Base-by-base conservation (phyloP, 768 basidiomycete genomes). In the Rhodotorula taiwanensis region DNA sequence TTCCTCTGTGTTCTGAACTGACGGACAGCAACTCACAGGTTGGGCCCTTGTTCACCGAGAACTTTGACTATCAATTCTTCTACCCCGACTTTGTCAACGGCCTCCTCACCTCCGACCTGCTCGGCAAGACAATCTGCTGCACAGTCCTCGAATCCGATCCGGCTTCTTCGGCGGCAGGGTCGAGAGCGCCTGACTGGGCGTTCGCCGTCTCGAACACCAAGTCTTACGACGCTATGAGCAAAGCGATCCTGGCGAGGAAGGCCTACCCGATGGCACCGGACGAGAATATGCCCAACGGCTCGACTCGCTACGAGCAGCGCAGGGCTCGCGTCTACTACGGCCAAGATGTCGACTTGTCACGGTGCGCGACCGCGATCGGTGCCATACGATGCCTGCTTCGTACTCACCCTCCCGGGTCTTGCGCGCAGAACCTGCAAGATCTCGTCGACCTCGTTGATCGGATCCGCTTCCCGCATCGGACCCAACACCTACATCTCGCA, bases 211-310 rank as follows among this genome's bases (percentile, higher is more conserved):
- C 86, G 73, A 93, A 99, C 72, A 92, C 92, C 5, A 85, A 84
- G 72, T 89, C 87, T 69, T 97, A 92, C 75, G 92, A 87, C 66
- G 84, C 87, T 13, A 80, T 97, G 71, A 94, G 92, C 78, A 89
- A 90, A 76, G 92, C 97, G 71, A 89, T 99, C 52, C 77, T 98
- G 34, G 83, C 89, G 48, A 81, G 95, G 69, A 92, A 91, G 88
- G 88, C 89, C 9, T 98, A 94, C 78, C 95, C 95, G 3, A 79
- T 98, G 14, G 91, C 92, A 8, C 94, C 94, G 14, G 95, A 97
- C 74, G 85, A 93, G 74, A 89, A 92, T 75, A 83, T 92, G 71
- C 91, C 90, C 4, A 82, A 85, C 20, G 85, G 85, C 10, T 71
- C 70, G 4, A 84, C 87, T 60, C 73, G 80, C 42, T 98, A 97